These are phyloP conservation scores for Cucumis variabilis DNA, from an alignment of 331 rosid genomes.

Conservation along the genomic window DNA sequence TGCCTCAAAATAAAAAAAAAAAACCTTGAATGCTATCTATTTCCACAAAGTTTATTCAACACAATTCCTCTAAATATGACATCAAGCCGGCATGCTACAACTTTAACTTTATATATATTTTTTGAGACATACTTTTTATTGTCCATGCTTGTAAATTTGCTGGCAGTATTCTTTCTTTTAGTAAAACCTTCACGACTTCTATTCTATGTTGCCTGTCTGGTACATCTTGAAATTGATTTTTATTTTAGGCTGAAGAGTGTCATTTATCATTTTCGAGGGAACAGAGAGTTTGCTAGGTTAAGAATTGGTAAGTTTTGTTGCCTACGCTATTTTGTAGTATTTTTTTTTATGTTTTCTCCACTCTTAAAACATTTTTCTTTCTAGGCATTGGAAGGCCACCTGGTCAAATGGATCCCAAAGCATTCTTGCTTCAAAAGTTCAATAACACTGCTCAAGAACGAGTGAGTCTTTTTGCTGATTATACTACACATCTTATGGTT, in stretches of 20 bases:
- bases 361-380: conserved; percentile 32
- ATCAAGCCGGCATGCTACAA: not conserved
- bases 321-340: conserved; percentile 20
- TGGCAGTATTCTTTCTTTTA: conserved; percentile 13
- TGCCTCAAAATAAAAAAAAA: no score
- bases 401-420: conserved; percentile 99
- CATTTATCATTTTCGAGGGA: conserved; percentile 80
- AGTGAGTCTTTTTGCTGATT: conserved; percentile 52
- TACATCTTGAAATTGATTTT: not conserved
- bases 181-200: not conserved
- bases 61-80: not conserved
- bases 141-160: not conserved
- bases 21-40: not conserved
- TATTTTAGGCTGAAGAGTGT: conserved; percentile 82
- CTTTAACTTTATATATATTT: not conserved
- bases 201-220: not conserved
- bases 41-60: not conserved
- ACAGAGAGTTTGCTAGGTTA: conserved; percentile 82
- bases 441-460: conserved; percentile 74
- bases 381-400: conserved; percentile 94
- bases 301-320: conserved; percentile 76
- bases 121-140: not conserved
- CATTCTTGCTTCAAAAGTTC: conserved; percentile 90
- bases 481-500: not conserved
- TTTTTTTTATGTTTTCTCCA: not conserved